Base-by-base conservation (phyloP, 208 protist species). In the Leishmania guyanensis region DNA sequence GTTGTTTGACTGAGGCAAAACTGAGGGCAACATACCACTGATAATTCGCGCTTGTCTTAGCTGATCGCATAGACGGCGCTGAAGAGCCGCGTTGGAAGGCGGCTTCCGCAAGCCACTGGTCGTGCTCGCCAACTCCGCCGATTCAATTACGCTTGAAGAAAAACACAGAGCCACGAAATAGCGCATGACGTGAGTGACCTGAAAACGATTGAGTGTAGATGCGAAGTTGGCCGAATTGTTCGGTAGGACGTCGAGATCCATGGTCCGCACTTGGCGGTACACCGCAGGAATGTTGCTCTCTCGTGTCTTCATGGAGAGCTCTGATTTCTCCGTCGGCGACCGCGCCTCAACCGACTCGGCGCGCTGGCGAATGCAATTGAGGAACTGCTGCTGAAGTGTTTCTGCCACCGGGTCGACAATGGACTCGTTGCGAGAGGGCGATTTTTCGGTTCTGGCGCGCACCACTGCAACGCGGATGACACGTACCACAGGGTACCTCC, bases 91-190 rank as follows among this genome's bases (percentile, higher is more conserved):
- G n/a, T 75, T 82, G 54, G 64, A 79, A 3, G 74, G 46, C 20
- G 46, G 16, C 48, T 54, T 56, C 6, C 77, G 82, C 58, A 17
- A 26, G 20, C 64, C 74, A 65, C 78, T 48, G 4, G 74, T 65
- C 36, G 79, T 82, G 75, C 54, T 82, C 50, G 82, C 48, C 43
- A 77, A 14, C 48, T 69, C 78, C 12, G 22, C 65, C 8, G 36
- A 36, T 16, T 82, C 82, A 8, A 69, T 22, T 29, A 29, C 72
- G 33, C 54, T 70, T 1, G 82, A 74, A 9, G 82, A 86, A 33
- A 86, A 82, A 66, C 78, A 86, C 56, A 86, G 53, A 16, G 58
- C 82, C 33, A 79, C 77, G 48, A 86, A 86, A 76, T 82, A 86
- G 36, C 78, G 77, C 82, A 82, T 80, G 0, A 77, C 82, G 66